phyloP scores from a whole-genome alignment of 2,329 filamentous ascomycete species.

The Akanthomyces lecanii region DNA sequence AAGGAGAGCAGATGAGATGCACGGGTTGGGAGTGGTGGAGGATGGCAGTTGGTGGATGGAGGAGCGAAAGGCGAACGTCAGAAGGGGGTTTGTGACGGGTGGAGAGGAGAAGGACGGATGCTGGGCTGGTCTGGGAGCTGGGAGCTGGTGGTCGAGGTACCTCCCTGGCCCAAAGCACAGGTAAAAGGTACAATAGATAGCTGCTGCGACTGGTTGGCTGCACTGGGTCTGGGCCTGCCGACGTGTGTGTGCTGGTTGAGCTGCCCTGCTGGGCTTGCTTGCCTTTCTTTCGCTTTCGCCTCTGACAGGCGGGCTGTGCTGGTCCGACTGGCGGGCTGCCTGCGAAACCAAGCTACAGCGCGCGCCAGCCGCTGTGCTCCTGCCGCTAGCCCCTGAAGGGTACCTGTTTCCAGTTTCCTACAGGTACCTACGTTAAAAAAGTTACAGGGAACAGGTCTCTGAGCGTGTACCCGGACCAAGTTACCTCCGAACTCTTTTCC shows the following conservation, averaged over 20 bases:
- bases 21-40: conserved; percentile 22
- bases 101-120: conserved; percentile 14
- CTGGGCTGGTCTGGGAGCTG: background rate
- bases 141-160: background rate
- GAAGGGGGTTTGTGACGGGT: conserved; percentile 19
- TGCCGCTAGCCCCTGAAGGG: background rate
- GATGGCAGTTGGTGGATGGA: conserved; percentile 23
- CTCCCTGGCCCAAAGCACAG: background rate
- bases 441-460: background rate
- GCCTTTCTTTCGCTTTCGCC: background rate
- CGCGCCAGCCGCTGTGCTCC: no score
- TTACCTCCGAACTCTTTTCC: background rate
- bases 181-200: background rate
- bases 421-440: no score
- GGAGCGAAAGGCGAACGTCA: conserved; percentile 21
- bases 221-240: no score
- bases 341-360: background rate
- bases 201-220: background rate
- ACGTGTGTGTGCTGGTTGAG: no score
- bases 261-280: background rate
- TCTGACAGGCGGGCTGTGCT: background rate
- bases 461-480: background rate
- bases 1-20: conserved; percentile 26
- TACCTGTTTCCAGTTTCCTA: background rate
- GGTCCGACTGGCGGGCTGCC: background rate